Evolutionary conservation across 2,329 filamentous ascomycete species (phyloP), one percentile per base, ranked within the genome.

Genomic region (Aspergillus novoparasiticus): DNA sequence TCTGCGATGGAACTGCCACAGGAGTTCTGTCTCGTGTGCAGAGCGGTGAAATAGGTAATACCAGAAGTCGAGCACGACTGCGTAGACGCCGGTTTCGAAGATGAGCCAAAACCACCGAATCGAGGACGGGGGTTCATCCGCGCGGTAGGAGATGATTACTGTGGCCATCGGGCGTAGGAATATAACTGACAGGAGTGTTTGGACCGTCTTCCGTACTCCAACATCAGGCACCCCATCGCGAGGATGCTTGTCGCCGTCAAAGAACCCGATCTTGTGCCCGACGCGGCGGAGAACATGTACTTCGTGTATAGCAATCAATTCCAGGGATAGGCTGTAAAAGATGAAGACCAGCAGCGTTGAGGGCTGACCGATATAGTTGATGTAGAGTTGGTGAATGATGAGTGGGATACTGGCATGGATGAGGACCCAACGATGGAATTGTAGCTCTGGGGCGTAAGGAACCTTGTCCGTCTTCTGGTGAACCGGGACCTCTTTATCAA

Each of bases 21-120:
- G 61, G 23, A 57, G 58, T 53, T 45, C 26, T 26, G 59, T 60
- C 14, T 68, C 66, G 50, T 68, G 66, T 58, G 64, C 64, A 3
- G 61, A 30, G 19, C 66, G 64, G 46, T 68, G 66, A 19, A 66
- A 68, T 55, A 61, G 62, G 26, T 68, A 68, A 58, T 64, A 68
- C 66, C 66, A 68, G n/a, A 68, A 66, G 51, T 68, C 66, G 28
- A 68, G 64, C 28, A 64, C 54, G 34, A 68, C 59, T 1, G 59
- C 64, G 23, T 68, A 68, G 19, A 66, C 57, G 16, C 61, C 61
- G 10, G 63, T 64, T 46, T 63, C 51, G 4, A 66, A 59, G 34
- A 62, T 61, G 32, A 64, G 64, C 66, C 66, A 66, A 46, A 51
- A 16, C 64, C 65, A 67, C 23, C 45, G 46, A 34, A 66, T 61